phyloP scores from a whole-genome alignment of 192 early-diverging fungal genomes.

The Coemansia nantahalensis region DNA sequence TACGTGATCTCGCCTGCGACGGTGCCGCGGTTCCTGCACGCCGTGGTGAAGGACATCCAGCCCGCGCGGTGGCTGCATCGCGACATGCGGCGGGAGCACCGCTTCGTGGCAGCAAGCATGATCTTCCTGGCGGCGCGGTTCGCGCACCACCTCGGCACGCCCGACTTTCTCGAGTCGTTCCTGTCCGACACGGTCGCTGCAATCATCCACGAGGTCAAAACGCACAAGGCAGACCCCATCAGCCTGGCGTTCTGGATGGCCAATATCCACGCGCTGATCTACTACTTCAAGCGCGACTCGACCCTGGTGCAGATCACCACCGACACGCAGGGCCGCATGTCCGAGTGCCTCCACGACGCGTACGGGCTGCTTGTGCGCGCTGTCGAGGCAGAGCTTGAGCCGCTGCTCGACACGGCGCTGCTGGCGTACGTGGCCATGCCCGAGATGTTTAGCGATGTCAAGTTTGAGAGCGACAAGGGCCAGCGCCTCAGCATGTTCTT shows the following conservation, averaged over 20 bases:
- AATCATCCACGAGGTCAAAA: constrained; percentile 55
- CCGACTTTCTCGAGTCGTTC: constrained; percentile 71
- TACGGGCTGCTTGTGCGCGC: constrained; percentile 64
- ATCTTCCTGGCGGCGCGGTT: constrained; percentile 86
- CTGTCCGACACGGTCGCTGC: constrained; percentile 57
- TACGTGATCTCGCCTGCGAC: constrained; percentile 83
- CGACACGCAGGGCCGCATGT: constrained; percentile 73
- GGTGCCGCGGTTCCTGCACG: constrained; percentile 69
- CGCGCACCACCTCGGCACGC: constrained; percentile 75
- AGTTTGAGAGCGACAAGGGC: constrained; percentile 42
- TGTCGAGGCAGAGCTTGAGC: constrained; percentile 64
- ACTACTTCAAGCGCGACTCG: constrained; percentile 85
- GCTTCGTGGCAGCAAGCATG: constrained; percentile 78
- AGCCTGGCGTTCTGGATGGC: constrained; percentile 80
- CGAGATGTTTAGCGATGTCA: constrained; percentile 56
- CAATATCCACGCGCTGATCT: constrained; percentile 78
- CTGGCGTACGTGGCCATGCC: constrained; percentile 69
- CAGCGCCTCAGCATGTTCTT: constrained; percentile 51
- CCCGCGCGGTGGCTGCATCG: constrained; percentile 56
- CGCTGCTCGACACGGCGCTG: constrained; percentile 63
- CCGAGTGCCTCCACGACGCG: constrained; percentile 76
- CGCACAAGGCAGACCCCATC: constrained; percentile 57
- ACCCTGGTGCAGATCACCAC: constrained; percentile 67
- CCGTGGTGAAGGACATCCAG: constrained; percentile 65
- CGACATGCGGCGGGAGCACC: constrained; percentile 43